Evolutionary conservation across 75 land plant species (phyloP).

Genomic region (Cryptomeria japonica): DNA sequence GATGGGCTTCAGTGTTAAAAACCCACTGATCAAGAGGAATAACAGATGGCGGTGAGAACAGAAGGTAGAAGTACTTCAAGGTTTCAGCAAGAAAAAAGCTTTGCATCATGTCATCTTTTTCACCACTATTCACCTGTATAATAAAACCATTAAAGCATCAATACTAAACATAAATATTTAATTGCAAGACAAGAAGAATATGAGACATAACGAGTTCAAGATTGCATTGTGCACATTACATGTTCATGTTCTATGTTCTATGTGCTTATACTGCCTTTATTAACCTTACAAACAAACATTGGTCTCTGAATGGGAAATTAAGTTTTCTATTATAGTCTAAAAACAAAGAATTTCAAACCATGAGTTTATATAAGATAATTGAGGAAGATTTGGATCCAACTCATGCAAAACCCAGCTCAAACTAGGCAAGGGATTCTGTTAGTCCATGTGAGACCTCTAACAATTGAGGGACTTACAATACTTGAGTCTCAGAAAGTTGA

Average conservation of each 20-base stretch:
- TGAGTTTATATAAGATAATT: too few species aligned
- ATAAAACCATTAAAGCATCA: conserved; percentile 6
- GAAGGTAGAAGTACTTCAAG: conserved; percentile 87
- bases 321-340: too few species aligned
- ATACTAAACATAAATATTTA: background rate
- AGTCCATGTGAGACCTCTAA: too few species aligned
- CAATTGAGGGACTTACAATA: too few species aligned
- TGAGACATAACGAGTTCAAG: background rate
- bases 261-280: background rate
- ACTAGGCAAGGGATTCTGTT: too few species aligned
- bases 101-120: conserved; percentile 95
- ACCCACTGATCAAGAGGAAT: conserved; percentile 98
- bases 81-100: conserved; percentile 98
- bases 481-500: too few species aligned
- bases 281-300: background rate
- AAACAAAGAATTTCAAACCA: too few species aligned
- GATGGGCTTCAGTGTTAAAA: conserved; percentile 98
- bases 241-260: background rate
- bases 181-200: background rate
- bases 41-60: conserved; percentile 83
- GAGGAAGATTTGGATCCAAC: too few species aligned
- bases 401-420: too few species aligned
- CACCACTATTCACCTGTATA: conserved; percentile 85
- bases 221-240: too few species aligned
- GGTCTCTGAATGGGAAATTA: too few species aligned